Conservation (phyloP, 2,329 filamentous ascomycete genomes). For the Camptophora hylomeconis region DNA sequence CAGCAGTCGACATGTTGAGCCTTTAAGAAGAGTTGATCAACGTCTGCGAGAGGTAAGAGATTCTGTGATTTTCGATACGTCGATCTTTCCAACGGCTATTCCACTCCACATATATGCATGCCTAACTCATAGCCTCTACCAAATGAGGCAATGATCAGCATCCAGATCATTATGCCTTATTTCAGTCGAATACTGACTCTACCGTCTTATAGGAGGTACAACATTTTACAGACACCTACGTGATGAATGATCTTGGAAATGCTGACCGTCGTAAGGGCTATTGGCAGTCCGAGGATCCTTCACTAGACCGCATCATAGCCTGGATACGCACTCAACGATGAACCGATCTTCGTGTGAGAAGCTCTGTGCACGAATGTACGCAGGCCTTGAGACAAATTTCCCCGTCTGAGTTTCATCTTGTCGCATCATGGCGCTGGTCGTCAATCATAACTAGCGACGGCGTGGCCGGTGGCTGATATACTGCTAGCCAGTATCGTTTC, state of each 20-base stretch:
- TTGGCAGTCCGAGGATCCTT: slow-evolving; percentile 49
- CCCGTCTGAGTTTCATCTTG: no score
- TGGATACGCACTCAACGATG: slow-evolving; percentile 29
- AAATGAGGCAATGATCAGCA: slow-evolving; percentile 12
- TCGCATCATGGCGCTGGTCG: no score
- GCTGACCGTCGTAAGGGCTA: slow-evolving; percentile 44
- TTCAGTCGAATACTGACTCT: slow-evolving; percentile 1
- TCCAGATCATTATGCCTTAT: no score
- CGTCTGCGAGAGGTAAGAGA: slow-evolving; percentile 35
- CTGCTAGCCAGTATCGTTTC: no score
- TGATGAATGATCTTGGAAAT: slow-evolving; percentile 41
- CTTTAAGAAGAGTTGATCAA: slow-evolving; percentile 36
- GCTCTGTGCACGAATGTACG: no score
- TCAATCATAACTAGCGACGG: no score
- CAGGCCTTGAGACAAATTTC: no score
- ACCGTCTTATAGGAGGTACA: slow-evolving; percentile 37
- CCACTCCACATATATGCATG: slow-evolving; percentile 1
- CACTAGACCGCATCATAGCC: slow-evolving; percentile 36
- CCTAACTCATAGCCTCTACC: no score
- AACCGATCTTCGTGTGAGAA: no score
- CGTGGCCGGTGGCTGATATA: no score
- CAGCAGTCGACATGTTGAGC: slow-evolving; percentile 32
- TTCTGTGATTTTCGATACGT: background rate
- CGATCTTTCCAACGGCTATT: background rate
- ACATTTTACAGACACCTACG: slow-evolving; percentile 43